These are phyloP conservation scores for Chytriomyces sp. DNA, from an alignment of 192 early-diverging fungal species.

Conservation along the genomic window DNA sequence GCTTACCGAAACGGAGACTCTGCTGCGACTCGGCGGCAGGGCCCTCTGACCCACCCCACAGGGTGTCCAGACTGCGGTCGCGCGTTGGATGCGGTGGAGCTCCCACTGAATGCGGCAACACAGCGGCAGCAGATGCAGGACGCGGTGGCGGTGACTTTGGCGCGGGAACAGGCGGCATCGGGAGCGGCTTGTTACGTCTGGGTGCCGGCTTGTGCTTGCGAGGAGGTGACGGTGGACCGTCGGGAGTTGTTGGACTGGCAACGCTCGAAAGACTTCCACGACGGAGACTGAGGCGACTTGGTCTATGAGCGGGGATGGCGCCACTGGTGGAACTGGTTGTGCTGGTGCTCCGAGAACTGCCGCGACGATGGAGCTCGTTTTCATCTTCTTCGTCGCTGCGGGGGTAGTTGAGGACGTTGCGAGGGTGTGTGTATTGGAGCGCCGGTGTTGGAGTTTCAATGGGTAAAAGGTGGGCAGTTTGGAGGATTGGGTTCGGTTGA, in stretches of 20 bases:
- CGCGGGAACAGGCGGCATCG: background rate
- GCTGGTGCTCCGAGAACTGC: background rate
- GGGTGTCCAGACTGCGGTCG: background rate
- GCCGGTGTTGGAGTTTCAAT: background rate
- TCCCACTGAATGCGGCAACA: background rate
- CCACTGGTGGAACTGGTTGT: too few relatives aligned
- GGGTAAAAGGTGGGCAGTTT: background rate
- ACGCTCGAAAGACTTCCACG: background rate
- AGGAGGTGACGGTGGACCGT: background rate
- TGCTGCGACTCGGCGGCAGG: background rate
- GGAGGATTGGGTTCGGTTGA: background rate
- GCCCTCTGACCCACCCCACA: background rate
- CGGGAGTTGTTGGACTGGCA: background rate
- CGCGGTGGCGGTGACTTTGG: background rate
- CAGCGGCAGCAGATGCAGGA: background rate
- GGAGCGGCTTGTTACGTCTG: background rate
- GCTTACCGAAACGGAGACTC: background rate
- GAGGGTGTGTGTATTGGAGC: background rate
- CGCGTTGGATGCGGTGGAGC: background rate
- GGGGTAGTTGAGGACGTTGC: background rate
- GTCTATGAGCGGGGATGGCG: background rate
- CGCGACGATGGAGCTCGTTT: background rate
- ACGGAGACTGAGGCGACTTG: background rate
- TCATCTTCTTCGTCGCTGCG: background rate
- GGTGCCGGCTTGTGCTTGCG: background rate